A percentile compares a stretch with the other conserved stretches of the same genome.
These are phyloP conservation scores for Closterium sp. DNA, from an alignment of 139 green algal genomes.

Conservation along the genomic window DNA sequence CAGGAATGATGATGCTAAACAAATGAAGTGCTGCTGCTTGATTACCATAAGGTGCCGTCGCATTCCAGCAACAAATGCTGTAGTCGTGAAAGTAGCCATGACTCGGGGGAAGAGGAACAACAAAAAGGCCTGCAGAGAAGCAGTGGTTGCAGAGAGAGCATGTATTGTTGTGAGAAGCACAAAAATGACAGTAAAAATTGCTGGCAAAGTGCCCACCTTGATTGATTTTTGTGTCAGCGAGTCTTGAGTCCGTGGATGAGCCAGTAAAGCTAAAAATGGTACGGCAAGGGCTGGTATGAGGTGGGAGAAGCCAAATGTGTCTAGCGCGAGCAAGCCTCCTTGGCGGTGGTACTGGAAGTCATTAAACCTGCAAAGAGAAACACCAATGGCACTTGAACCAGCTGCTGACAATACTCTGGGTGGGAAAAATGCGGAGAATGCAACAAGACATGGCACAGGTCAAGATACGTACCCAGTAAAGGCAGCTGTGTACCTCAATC, in stretches of 20 bases:
- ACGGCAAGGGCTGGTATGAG: background rate
- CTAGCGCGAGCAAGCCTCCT: background rate
- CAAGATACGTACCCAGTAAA: background rate
- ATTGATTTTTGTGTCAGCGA: background rate
- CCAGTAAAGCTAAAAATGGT: background rate
- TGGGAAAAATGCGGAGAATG: background rate
- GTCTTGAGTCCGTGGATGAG: background rate
- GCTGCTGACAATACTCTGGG: background rate
- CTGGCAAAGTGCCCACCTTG: background rate
- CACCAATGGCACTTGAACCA: background rate
- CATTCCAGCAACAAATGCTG: background rate
- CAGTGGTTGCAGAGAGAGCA: background rate
- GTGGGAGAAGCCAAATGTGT: background rate
- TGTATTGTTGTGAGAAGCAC: too few species aligned
- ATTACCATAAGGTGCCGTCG: background rate
- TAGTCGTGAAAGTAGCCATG: background rate
- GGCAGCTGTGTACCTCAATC: background rate
- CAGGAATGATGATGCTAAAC: background rate
- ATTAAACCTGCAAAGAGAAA: background rate
- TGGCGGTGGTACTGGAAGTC: constrained; percentile 11
- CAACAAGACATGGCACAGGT: background rate
- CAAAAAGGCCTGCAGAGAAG: background rate
- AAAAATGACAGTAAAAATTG: too few species aligned
- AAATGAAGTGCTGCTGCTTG: background rate
- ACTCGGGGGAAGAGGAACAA: background rate